Conservation (phyloP, 129 eudicot species). For the Apium graveolens region DNA sequence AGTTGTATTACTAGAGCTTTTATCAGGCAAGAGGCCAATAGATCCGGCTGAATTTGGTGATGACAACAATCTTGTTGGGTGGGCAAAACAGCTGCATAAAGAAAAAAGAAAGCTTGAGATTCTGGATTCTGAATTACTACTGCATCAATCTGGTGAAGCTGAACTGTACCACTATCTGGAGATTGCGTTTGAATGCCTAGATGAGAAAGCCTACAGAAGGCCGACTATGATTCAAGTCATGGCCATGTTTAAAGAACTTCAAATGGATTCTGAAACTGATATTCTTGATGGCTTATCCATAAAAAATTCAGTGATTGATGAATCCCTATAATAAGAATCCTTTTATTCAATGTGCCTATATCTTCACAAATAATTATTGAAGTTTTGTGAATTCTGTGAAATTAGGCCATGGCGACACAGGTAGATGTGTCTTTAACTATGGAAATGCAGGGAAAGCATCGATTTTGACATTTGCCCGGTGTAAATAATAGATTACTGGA, state of each 20-base stretch:
- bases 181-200: slow-evolving; percentile 73
- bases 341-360: slow-evolving; percentile 19
- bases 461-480: slow-evolving; percentile 18
- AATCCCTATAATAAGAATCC: slow-evolving; percentile 57
- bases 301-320: slow-evolving; percentile 63
- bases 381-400: neutral
- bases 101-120: slow-evolving; percentile 46
- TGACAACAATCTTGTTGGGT: slow-evolving; percentile 78
- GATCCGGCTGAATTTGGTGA: slow-evolving; percentile 64
- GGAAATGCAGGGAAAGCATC: no score
- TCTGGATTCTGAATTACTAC: slow-evolving; percentile 53
- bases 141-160: slow-evolving; percentile 36
- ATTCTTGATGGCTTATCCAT: slow-evolving; percentile 72
- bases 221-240: slow-evolving; percentile 92
- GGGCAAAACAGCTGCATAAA: slow-evolving; percentile 76
- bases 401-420: neutral
- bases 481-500: slow-evolving; percentile 40
- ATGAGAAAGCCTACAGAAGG: slow-evolving; percentile 60
- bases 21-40: slow-evolving; percentile 73
- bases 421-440: neutral
- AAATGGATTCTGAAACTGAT: slow-evolving; percentile 71
- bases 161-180: slow-evolving; percentile 61
- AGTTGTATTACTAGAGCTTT: slow-evolving; percentile 62
- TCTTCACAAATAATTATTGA: slow-evolving; percentile 2
- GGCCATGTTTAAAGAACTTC: slow-evolving; percentile 83